phyloP scores from a whole-genome alignment of 2,329 filamentous ascomycete genomes.

The Fusarium chaquense region DNA sequence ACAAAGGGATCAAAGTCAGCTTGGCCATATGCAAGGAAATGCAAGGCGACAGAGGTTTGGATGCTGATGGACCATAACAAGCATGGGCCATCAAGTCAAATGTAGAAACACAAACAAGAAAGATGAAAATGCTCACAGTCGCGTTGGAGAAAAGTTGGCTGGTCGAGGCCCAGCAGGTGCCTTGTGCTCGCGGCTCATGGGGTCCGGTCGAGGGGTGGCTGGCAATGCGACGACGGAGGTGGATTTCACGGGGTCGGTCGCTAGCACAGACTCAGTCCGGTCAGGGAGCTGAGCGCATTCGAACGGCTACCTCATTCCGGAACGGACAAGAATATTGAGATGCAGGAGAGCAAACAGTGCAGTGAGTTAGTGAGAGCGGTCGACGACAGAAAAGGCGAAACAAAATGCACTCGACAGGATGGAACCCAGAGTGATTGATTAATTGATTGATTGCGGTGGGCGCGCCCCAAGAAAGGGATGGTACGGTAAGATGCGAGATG shows the following conservation, averaged over 20 bases:
- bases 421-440: slow-evolving; percentile 23
- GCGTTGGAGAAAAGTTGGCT: slow-evolving; percentile 67
- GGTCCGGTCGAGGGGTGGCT: slow-evolving; percentile 49
- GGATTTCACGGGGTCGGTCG: slow-evolving; percentile 46
- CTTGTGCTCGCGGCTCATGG: slow-evolving; percentile 61
- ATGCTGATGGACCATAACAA: slow-evolving; percentile 26
- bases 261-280: slow-evolving; percentile 65
- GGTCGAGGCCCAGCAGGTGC: slow-evolving; percentile 70
- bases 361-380: slow-evolving; percentile 9
- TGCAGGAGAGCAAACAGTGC: slow-evolving; percentile 22
- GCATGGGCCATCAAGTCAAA: slow-evolving; percentile 21
- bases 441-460: slow-evolving; percentile 32
- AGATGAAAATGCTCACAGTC: slow-evolving; percentile 59
- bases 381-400: slow-evolving; percentile 16
- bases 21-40: slow-evolving; percentile 42
- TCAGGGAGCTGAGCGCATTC: slow-evolving; percentile 69
- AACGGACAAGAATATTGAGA: slow-evolving; percentile 38
- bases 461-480: slow-evolving; percentile 36
- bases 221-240: slow-evolving; percentile 49
- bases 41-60: slow-evolving; percentile 23
- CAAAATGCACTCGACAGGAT: slow-evolving; percentile 4
- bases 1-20: slow-evolving; percentile 46
- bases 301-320: slow-evolving; percentile 70
- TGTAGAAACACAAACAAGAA: slow-evolving; percentile 18
- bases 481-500: slow-evolving; percentile 42